Evolutionary conservation across 176 grass and related monocot genomes (phyloP).

Genomic region (Paspalum vaginatum): DNA sequence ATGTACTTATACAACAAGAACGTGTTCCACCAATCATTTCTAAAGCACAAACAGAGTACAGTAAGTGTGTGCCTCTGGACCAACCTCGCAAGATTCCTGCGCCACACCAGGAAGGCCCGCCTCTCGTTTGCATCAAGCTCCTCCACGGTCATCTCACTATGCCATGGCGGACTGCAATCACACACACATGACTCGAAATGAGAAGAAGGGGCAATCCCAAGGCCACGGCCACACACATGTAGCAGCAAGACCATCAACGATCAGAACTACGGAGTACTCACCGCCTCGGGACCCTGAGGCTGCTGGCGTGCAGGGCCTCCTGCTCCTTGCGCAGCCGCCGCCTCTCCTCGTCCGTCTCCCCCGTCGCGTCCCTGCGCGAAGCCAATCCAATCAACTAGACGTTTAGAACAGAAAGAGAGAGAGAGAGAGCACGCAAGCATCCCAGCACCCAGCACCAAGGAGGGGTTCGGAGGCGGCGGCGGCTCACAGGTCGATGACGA

Average conservation of each 20-base stretch:
- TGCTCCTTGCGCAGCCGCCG: constrained; percentile 64
- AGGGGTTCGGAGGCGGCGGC: not conserved
- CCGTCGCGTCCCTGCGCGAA: constrained; percentile 56
- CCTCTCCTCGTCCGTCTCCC: constrained; percentile 58
- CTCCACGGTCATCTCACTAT: constrained; percentile 69
- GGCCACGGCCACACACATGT: not conserved
- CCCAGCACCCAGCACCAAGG: not conserved
- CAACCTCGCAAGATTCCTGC: constrained; percentile 85
- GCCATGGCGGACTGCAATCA: constrained; percentile 71
- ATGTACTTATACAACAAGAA: not conserved
- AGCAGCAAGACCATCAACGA: not conserved
- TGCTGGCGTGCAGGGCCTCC: constrained; percentile 72
- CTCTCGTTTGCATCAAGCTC: constrained; percentile 77
- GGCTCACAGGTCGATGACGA: constrained; percentile 65
- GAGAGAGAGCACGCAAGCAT: not conserved
- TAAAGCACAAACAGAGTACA: not conserved
- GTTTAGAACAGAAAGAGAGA: not conserved
- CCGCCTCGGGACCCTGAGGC: constrained; percentile 79
- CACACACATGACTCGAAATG: not conserved
- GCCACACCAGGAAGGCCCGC: constrained; percentile 76
- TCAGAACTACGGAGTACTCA: constrained; percentile 33
- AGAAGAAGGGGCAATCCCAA: not conserved
- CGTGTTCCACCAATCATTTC: not conserved
- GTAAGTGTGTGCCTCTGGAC: not conserved
- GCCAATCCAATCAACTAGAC: constrained; percentile 9